phyloP scores from a whole-genome alignment of 352 stramenopile genomes.

The Phytopythium montanum region DNA sequence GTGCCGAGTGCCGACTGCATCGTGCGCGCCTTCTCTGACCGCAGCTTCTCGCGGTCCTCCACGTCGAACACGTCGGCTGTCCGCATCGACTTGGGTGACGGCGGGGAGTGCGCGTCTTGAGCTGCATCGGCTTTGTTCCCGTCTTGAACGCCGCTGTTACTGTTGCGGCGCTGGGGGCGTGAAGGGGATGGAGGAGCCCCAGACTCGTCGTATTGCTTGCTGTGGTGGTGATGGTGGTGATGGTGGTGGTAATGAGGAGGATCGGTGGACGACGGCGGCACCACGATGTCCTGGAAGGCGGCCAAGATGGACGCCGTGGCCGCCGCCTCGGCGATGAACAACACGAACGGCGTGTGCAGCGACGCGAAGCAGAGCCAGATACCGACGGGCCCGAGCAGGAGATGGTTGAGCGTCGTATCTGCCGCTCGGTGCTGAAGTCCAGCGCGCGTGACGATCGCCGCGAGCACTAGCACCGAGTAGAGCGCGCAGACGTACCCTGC shows the following conservation, averaged over 20 bases:
- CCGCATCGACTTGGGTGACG: slow-evolving; percentile 28
- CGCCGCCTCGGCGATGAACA: slow-evolving; percentile 71
- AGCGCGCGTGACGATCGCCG: slow-evolving; percentile 62
- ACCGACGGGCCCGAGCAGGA: slow-evolving; percentile 65
- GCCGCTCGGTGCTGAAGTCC: slow-evolving; percentile 67
- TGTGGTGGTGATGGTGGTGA: not conserved
- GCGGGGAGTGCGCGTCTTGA: slow-evolving; percentile 6
- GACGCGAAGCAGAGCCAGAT: slow-evolving; percentile 87
- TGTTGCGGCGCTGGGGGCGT: not conserved
- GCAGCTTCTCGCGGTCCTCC: slow-evolving; percentile 79
- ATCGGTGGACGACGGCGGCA: slow-evolving; percentile 20
- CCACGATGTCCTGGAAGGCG: slow-evolving; percentile 66
- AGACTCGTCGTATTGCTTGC: not conserved
- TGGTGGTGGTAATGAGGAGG: not conserved
- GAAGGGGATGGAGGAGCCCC: slow-evolving; percentile 1
- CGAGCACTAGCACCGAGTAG: slow-evolving; percentile 64
- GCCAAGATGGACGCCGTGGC: slow-evolving; percentile 73
- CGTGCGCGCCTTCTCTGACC: slow-evolving; percentile 60
- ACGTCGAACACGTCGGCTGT: slow-evolving; percentile 72
- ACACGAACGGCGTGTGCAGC: slow-evolving; percentile 73
- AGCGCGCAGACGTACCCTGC: slow-evolving; percentile 61
- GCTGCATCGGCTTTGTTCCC: not conserved
- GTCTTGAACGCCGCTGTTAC: not conserved
- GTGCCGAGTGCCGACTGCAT: slow-evolving; percentile 56
- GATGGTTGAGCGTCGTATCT: slow-evolving; percentile 62